Evolutionary conservation across 345 rosid species (phyloP).

Genomic region (Stellera chamaejasme): DNA sequence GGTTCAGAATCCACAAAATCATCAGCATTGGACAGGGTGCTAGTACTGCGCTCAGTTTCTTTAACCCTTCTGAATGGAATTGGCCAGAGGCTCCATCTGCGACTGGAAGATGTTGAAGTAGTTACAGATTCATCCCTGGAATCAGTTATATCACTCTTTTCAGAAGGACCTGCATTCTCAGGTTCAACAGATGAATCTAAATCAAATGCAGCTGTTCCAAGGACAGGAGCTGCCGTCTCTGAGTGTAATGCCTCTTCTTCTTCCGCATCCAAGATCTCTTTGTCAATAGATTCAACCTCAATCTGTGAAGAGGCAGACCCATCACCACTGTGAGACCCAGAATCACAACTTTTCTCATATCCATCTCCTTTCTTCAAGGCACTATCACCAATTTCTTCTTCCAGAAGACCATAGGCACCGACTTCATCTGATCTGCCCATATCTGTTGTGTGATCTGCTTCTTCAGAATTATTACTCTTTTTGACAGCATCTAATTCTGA

Average conservation of each 20-base stretch:
- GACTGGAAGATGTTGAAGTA: constrained; percentile 39
- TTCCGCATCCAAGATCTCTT: constrained; percentile 4
- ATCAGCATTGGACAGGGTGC: constrained; percentile 57
- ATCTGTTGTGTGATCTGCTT: constrained; percentile 18
- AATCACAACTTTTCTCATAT: not conserved
- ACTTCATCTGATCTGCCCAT: constrained; percentile 17
- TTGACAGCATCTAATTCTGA: constrained; percentile 25
- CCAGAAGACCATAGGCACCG: constrained; percentile 11
- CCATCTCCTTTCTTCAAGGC: constrained; percentile 9
- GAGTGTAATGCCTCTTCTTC: constrained; percentile 41
- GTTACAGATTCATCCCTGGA: constrained; percentile 27
- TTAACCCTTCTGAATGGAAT: constrained; percentile 72
- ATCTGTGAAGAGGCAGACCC: constrained; percentile 8
- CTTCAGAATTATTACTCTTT: constrained; percentile 22
- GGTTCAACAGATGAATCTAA: constrained; percentile 51
- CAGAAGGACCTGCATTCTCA: constrained; percentile 49
- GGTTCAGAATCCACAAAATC: constrained; percentile 68
- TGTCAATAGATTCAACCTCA: constrained; percentile 11
- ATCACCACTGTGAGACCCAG: constrained; percentile 11
- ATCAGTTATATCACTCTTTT: constrained; percentile 28
- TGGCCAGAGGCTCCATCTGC: constrained; percentile 81
- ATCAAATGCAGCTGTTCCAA: constrained; percentile 58
- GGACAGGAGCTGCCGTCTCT: constrained; percentile 70
- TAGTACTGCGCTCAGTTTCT: constrained; percentile 51
- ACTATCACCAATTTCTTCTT: constrained; percentile 23